Conservation (phyloP, 139 green algal genomes). For the Chlamydomonas schloesseri region DNA sequence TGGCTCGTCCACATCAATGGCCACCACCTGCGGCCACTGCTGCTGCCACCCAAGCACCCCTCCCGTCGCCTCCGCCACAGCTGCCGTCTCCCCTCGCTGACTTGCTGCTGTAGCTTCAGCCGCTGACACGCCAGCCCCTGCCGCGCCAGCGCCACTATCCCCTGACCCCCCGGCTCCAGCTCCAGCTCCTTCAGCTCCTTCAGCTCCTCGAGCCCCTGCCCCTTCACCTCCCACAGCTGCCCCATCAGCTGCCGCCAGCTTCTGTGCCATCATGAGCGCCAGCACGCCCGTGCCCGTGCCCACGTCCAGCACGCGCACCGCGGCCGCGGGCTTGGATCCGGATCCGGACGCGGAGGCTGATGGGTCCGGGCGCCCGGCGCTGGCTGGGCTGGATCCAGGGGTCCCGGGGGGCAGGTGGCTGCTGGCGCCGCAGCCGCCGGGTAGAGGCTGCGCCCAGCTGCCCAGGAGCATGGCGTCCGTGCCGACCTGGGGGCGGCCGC, state of each 20-base stretch:
- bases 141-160: too few relatives aligned
- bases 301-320: slow-evolving; percentile 37
- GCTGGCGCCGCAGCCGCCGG: neutral
- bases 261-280: slow-evolving; percentile 64
- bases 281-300: slow-evolving; percentile 64
- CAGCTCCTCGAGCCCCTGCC: too few relatives aligned
- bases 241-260: slow-evolving; percentile 13
- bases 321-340: neutral
- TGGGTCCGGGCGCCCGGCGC: too few relatives aligned
- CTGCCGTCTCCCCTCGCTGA: neutral
- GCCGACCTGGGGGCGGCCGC: slow-evolving; percentile 30
- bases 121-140: too few relatives aligned
- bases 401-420: too few relatives aligned
- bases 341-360: too few relatives aligned
- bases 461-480: slow-evolving; percentile 64
- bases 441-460: slow-evolving; percentile 41
- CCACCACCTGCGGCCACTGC: slow-evolving; percentile 14
- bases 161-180: too few relatives aligned
- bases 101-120: too few relatives aligned
- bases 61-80: neutral
- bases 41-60: neutral
- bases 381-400: neutral
- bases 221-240: too few relatives aligned
- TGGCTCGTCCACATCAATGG: slow-evolving; percentile 53
- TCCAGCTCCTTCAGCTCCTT: too few relatives aligned